A percentile compares a stretch with the other conserved stretches of the same genome.
These are phyloP conservation scores for Neurospora sp. DNA, from an alignment of 495 filamentous ascomycete genomes.

Conservation along the genomic window DNA sequence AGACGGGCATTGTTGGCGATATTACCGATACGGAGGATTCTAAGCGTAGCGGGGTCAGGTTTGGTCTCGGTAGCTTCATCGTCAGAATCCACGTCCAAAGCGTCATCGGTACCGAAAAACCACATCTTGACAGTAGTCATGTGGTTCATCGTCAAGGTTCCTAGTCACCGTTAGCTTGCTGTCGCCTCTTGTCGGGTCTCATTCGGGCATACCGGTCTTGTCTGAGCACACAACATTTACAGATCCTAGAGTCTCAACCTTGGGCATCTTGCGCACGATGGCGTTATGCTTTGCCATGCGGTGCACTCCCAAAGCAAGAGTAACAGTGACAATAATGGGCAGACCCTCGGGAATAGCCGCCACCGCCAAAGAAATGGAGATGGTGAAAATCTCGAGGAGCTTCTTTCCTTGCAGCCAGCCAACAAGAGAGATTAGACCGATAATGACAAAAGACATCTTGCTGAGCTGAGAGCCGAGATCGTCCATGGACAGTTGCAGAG, in stretches of 20 bases:
- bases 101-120: constrained; percentile 65
- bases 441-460: constrained; percentile 91
- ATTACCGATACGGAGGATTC: constrained; percentile 81
- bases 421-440: constrained; percentile 80
- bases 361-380: constrained; percentile 92
- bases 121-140: constrained; percentile 98
- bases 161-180: constrained; percentile 20
- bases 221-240: constrained; percentile 98
- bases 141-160: constrained; percentile 91
- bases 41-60: constrained; percentile 60
- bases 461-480: constrained; percentile 86
- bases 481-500: constrained; percentile 94
- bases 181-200: neutral
- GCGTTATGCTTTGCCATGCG: constrained; percentile 90
- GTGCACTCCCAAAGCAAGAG: constrained; percentile 84
- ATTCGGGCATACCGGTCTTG: constrained; percentile 58
- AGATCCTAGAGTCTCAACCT: constrained; percentile 93
- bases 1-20: constrained; percentile 92
- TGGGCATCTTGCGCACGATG: constrained; percentile 89
- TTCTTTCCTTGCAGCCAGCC: constrained; percentile 82
- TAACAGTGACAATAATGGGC: constrained; percentile 96
- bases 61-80: constrained; percentile 47
- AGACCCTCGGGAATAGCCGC: constrained; percentile 95
- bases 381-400: constrained; percentile 92
- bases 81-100: constrained; percentile 66